Evolutionary conservation across 2,329 filamentous ascomycete genomes (phyloP).

Genomic region (Trichothecium sympodiale): DNA sequence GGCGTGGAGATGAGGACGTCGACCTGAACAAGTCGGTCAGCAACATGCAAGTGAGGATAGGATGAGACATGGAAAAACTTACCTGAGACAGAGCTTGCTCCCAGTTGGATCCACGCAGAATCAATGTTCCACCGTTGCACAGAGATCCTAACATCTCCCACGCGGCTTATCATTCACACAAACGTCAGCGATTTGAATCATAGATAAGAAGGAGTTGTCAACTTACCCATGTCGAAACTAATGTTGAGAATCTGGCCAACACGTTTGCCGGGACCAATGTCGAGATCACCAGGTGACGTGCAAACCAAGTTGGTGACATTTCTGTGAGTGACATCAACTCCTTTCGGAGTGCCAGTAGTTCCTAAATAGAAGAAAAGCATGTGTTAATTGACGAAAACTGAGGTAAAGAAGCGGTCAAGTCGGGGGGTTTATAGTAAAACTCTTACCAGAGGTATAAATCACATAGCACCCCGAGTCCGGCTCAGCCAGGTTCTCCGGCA

Average conservation of each 20-base stretch:
- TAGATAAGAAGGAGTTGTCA: no score
- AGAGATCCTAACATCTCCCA: conserved; percentile 39
- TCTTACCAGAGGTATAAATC: conserved; percentile 9
- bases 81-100: conserved; percentile 24
- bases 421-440: background rate
- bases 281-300: conserved; percentile 28
- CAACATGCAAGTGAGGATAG: background rate
- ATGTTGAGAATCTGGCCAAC: conserved; percentile 38
- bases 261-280: conserved; percentile 28
- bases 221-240: conserved; percentile 40
- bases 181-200: no score
- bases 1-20: conserved; percentile 30
- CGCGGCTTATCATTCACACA: conserved; percentile 23
- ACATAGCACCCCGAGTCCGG: conserved; percentile 7
- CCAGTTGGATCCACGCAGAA: conserved; percentile 28
- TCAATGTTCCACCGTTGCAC: conserved; percentile 36
- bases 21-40: conserved; percentile 2
- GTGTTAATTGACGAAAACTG: conserved; percentile 1
- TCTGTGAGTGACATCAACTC: conserved; percentile 7
- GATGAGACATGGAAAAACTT: no score
- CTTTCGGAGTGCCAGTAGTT: conserved; percentile 7
- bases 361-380: conserved; percentile 8
- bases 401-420: background rate
- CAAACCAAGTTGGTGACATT: conserved; percentile 10
- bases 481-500: conserved; percentile 3